These are phyloP conservation scores for Yamadazyma triangularis DNA, from an alignment of 1,139 yeast genomes.

Conservation along the genomic window DNA sequence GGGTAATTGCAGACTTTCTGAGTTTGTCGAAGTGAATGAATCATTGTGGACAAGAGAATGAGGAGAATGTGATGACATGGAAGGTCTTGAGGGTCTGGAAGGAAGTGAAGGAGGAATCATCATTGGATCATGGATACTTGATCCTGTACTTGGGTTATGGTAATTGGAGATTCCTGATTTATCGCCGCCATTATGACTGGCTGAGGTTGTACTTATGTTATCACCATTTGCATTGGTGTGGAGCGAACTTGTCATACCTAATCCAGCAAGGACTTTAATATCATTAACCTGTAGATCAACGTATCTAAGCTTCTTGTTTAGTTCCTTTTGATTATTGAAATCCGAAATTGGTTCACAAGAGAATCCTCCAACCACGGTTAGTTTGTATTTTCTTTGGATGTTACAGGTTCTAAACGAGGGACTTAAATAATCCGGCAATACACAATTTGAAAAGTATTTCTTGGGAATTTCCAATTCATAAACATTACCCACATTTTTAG, in stretches of 20 bases:
- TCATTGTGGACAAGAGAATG: no score
- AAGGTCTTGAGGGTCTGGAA: slow-evolving; percentile 1
- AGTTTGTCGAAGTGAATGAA: slow-evolving; percentile 2
- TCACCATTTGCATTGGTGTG: slow-evolving; percentile 7
- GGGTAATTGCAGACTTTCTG: slow-evolving; percentile 19
- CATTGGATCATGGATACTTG: no score
- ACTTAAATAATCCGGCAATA: slow-evolving; percentile 45
- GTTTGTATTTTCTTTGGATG: slow-evolving; percentile 43
- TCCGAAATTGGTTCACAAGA: slow-evolving; percentile 27
- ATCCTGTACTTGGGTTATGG: no score
- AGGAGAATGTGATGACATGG: slow-evolving; percentile 1
- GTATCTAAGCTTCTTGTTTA: slow-evolving; percentile 17
- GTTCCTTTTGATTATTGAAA: slow-evolving; percentile 15
- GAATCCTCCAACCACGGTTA: slow-evolving; percentile 44
- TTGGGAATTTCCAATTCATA: slow-evolving; percentile 47
- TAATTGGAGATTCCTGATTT: neutral
- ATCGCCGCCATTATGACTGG: neutral
- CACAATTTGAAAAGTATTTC: slow-evolving; percentile 34
- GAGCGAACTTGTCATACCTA: slow-evolving; percentile 23
- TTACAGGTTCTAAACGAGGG: slow-evolving; percentile 61
- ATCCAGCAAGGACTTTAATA: slow-evolving; percentile 41
- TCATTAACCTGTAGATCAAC: slow-evolving; percentile 34
- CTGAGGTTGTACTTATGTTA: neutral
- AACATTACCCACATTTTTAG: slow-evolving; percentile 11
- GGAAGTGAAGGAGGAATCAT: slow-evolving; percentile 5